Evolutionary conservation across 345 rosid genomes (phyloP).

Genomic region (Gossypium raimondii): DNA sequence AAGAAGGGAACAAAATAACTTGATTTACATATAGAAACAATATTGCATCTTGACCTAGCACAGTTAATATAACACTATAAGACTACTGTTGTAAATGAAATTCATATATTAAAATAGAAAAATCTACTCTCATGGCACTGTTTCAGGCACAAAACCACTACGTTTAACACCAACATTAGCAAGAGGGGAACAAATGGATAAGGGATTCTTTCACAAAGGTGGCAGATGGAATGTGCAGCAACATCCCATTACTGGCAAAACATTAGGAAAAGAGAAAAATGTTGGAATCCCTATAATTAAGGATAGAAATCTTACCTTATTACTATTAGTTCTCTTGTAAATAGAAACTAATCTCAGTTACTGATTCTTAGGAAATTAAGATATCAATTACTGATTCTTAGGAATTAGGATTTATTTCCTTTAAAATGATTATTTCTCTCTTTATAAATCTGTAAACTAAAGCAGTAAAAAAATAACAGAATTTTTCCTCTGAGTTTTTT

Average conservation of each 20-base stretch:
- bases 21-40: background rate
- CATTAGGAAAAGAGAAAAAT: background rate
- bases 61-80: background rate
- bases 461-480: no score
- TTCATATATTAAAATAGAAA: background rate
- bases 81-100: background rate
- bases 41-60: background rate
- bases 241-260: background rate
- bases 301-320: no score
- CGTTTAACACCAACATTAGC: slow-evolving; percentile 3
- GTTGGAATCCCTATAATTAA: no score
- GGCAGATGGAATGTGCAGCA: background rate
- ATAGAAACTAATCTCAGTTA: no score
- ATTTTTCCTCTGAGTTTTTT: no score
- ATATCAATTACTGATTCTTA: no score
- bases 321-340: no score
- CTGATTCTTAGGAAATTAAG: no score
- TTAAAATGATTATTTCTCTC: no score
- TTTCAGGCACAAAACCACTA: background rate
- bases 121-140: background rate
- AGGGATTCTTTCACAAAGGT: background rate
- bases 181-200: background rate
- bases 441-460: no score
- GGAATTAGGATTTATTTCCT: no score
- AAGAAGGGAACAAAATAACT: slow-evolving; percentile 16